Conservation (phyloP, 495 filamentous ascomycete species). For the Hypomontagnella monticulosa region DNA sequence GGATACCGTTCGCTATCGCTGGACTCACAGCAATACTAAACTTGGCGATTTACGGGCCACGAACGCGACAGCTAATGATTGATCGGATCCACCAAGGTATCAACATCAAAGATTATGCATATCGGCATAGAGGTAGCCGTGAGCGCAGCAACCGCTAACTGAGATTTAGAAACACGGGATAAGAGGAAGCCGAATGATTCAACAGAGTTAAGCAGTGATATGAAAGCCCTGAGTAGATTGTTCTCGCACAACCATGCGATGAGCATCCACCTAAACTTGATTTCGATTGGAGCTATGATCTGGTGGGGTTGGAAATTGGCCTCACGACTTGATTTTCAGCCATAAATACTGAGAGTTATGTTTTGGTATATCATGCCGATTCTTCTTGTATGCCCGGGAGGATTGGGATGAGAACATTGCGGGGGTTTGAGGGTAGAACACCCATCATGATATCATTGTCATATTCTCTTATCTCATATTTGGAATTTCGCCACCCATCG, state of each 20-base stretch:
- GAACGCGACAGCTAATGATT: conserved; percentile 57
- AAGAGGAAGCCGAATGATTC: conserved; percentile 6
- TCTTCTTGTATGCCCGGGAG: not conserved
- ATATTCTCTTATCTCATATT: not conserved
- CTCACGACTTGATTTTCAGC: conserved; percentile 35
- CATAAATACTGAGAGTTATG: not conserved
- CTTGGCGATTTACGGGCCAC: conserved; percentile 57
- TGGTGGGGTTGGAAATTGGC: conserved; percentile 62
- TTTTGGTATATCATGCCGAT: not conserved
- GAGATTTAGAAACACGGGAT: conserved; percentile 42
- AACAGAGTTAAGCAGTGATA: conserved; percentile 43
- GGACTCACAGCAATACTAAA: conserved; percentile 57
- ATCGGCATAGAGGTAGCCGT: not conserved
- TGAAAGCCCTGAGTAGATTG: conserved; percentile 51
- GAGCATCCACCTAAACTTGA: conserved; percentile 65
- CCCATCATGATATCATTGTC: not conserved
- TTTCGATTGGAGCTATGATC: conserved; percentile 59
- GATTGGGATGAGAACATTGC: not conserved
- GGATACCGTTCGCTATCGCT: conserved; percentile 54
- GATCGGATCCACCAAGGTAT: conserved; percentile 57
- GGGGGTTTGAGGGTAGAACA: not conserved
- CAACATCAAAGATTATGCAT: not conserved
- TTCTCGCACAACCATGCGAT: conserved; percentile 64
- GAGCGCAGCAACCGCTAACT: not conserved
- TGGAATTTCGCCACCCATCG: too few relatives aligned